phyloP scores from a whole-genome alignment of 2,329 filamentous ascomycete genomes.

The Fusarium circinatum region DNA sequence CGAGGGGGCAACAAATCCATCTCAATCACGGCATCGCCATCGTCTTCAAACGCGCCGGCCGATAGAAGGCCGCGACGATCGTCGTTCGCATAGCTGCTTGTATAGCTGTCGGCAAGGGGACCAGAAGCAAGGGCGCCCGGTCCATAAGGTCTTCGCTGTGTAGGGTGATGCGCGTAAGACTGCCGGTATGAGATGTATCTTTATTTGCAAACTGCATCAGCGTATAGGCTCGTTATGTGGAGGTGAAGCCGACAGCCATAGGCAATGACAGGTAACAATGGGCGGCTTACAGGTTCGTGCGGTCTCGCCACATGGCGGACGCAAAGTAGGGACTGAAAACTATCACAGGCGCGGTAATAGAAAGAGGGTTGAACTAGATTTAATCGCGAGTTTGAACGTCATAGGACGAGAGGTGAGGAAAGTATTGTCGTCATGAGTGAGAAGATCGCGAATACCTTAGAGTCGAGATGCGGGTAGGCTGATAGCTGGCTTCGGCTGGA shows the following conservation, averaged over 20 bases:
- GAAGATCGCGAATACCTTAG: constrained; percentile 28
- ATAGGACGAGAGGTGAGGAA: constrained; percentile 40
- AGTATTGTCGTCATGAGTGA: constrained; percentile 40
- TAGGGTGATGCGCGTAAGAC: constrained; percentile 94
- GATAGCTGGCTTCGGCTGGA: constrained; percentile 34
- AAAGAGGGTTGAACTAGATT: constrained; percentile 11
- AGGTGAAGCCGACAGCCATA: background rate
- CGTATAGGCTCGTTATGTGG: background rate
- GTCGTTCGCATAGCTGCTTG: constrained; percentile 60
- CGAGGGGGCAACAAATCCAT: constrained; percentile 96
- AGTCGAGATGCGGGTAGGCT: constrained; percentile 37
- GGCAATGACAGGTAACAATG: constrained; percentile 17
- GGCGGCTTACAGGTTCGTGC: constrained; percentile 86
- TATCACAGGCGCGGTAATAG: constrained; percentile 40
- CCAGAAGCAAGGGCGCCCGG: constrained; percentile 59
- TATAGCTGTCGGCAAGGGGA: constrained; percentile 69
- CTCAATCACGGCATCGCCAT: constrained; percentile 95
- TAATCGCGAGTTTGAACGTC: constrained; percentile 32
- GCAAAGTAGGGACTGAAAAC: constrained; percentile 46
- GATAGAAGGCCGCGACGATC: constrained; percentile 84
- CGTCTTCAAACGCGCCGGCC: constrained; percentile 79
- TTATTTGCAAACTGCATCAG: constrained; percentile 51
- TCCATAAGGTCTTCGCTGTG: constrained; percentile 80
- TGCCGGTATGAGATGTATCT: constrained; percentile 98
- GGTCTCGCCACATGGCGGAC: constrained; percentile 96